Evolutionary conservation across 495 filamentous ascomycete genomes (phyloP), one percentile per base, ranked within the genome.

Genomic region (Symbiotaphrina buchneri): DNA sequence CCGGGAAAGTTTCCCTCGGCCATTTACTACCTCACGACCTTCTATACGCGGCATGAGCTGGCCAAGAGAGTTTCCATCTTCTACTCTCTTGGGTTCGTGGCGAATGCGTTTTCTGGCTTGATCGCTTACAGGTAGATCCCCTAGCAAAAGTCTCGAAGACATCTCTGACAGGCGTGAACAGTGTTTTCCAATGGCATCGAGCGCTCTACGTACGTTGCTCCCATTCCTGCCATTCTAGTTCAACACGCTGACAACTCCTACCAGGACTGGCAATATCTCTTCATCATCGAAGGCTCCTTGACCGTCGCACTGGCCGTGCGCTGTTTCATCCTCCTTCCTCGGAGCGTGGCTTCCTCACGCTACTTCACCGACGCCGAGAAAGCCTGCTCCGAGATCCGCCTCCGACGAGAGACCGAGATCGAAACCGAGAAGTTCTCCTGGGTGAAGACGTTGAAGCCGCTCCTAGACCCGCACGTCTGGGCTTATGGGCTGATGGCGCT

Each of bases 31-130:
- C 39, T 49, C 18, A 54, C 55, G 0, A 32, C 54, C 0, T 60
- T 54, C 43, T 68, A 61, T 44, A 51, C 47, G 0, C 40, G 45
- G 1, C 28, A 34, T n/a, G 45, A 48, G 18, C 30, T 52, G 6
- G 46, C 28, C 4, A 44, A 47, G 24, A 41, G 49, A 1, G 46
- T 46, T 18, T 44, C 41, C 4, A 23, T 52, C 7, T 50, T 50
- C 29, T 43, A 26, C 18, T 33, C 33, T 23, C 28, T 17, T 31
- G 37, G 18, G 34, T 28, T 35, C 19, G 28, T 32, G 24, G 41
- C 35, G 20, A 47, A 15, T 32, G 47, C 28, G 29, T 41, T 31
- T 37, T 37, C 35, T 31, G 48, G 29, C 1, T 18, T 50, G 16
- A 47, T 52, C 13, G 31, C 45, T 1, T 50, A 42, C 31, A 41